Base-by-base conservation (phyloP, 2,329 filamentous ascomycete species). In the Epichloe glyceriae region DNA sequence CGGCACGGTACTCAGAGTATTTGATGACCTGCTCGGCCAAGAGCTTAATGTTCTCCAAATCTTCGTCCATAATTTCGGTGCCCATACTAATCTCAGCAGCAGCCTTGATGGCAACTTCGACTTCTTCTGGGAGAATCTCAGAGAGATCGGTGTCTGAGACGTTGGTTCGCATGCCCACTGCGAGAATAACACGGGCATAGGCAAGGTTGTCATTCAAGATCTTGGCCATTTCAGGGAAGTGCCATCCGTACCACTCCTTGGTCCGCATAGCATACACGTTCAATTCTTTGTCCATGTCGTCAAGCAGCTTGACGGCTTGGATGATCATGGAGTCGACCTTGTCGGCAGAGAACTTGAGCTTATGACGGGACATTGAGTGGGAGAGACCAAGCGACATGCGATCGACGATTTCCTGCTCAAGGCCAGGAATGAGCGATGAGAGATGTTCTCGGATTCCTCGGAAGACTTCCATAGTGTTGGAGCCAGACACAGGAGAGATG, bases 311-410 rank as follows among this genome's bases (percentile, higher is more conserved):
- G 65, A 98, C 93, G 52, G 90, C 90, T 73, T 98, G 93, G 52
- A 98, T 90, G 64, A 98, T 95, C 93, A 98, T 98, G 48, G 93
- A 93, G 67, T 98, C 93, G 59, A 98, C 91, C 78, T 98, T 98
- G 66, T 98, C 90, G 52, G 91, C 86, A 8, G 88, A 95, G 73
- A 98, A 98, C 76, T 96, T 96, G 64, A 98, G 82, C 78, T 95
- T 97, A 74, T 98, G 90, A 57, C 90, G 85, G 46, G 91, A 95
- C 63, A 98, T 83, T 51, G 90, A 96, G 74, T 98, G 93, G 37
- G 91, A 95, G 47, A 98, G 83, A 81, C 93, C 93, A 53, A 98
- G 80, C 22, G 88, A 85, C 86, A 97, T 97, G 62, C 89, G 93
- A 64, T 88, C 85, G 65, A 97, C 82, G 65, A 93, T 91, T 63